Percentiles rank a stretch among this genome's conserved stretches.
These are phyloP conservation scores for Tolypocladium ovalisporum DNA, from an alignment of 2,329 filamentous ascomycete genomes.

Conservation along the genomic window DNA sequence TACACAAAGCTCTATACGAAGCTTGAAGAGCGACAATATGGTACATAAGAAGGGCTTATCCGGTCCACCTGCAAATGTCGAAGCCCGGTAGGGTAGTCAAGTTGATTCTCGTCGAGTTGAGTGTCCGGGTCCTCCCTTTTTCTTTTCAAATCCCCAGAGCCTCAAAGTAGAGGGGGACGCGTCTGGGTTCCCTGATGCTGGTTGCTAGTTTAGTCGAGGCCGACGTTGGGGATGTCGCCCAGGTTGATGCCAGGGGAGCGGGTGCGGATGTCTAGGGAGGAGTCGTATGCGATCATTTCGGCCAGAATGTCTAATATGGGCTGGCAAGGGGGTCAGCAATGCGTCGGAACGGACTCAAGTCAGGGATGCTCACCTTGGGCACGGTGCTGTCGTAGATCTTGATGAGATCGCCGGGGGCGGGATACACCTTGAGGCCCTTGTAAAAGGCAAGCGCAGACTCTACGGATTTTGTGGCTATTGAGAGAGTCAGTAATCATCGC, in stretches of 20 bases:
- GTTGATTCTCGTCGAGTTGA: not conserved
- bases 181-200: not conserved
- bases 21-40: slow-evolving; percentile 26
- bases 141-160: not conserved
- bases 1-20: slow-evolving; percentile 30
- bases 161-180: not conserved
- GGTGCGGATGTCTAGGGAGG: slow-evolving; percentile 51
- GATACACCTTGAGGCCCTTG: slow-evolving; percentile 97
- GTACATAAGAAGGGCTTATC: slow-evolving; percentile 20
- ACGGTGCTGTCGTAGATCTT: slow-evolving; percentile 98
- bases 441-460: slow-evolving; percentile 94
- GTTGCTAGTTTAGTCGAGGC: slow-evolving; percentile 35
- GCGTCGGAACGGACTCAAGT: not conserved
- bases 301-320: slow-evolving; percentile 91
- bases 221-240: slow-evolving; percentile 37
- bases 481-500: not conserved
- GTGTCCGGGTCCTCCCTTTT: not conserved
- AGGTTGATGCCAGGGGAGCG: slow-evolving; percentile 29
- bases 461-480: slow-evolving; percentile 52
- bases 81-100: not conserved
- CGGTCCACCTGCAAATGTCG: slow-evolving; percentile 12
- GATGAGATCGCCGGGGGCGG: slow-evolving; percentile 84
- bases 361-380: slow-evolving; percentile 56
- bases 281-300: slow-evolving; percentile 94
- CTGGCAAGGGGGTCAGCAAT: slow-evolving; percentile 27